Evolutionary conservation across 2,329 filamentous ascomycete species (phyloP).

Genomic region (Fusarium tjaetaba): DNA sequence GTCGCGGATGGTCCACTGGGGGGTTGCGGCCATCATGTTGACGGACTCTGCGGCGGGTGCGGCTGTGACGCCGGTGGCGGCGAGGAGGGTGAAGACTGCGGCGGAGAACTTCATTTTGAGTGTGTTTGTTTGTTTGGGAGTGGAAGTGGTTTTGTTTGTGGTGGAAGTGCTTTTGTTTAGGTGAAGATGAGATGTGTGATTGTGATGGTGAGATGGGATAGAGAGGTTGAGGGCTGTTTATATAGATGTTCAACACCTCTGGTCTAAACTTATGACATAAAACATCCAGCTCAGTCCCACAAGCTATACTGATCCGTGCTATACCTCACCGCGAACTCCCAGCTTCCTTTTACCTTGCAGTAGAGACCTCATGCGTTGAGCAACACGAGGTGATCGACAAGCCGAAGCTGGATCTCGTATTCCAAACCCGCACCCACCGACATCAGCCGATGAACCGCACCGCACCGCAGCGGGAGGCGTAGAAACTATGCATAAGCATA

Average conservation of each 20-base stretch:
- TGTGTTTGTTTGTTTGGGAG: too few relatives aligned
- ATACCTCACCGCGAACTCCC: not conserved
- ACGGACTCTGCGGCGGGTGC: constrained; percentile 45
- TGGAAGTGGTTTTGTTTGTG: not conserved
- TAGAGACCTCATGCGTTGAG: not conserved
- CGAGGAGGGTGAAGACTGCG: constrained; percentile 50
- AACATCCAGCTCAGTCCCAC: not conserved
- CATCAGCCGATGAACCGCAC: constrained; percentile 33
- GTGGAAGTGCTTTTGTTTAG: not conserved
- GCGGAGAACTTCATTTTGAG: constrained; percentile 57
- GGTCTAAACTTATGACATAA: not conserved
- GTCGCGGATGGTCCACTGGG: constrained; percentile 55
- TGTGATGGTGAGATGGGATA: constrained; percentile 17
- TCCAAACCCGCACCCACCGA: constrained; percentile 5
- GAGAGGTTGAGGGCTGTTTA: constrained; percentile 12
- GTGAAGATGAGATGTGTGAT: not conserved
- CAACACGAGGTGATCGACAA: constrained; percentile 42
- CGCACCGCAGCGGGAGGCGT: not conserved
- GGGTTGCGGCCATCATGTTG: constrained; percentile 53
- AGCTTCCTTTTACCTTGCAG: not conserved
- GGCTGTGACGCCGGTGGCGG: constrained; percentile 51
- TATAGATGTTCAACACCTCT: constrained; percentile 13
- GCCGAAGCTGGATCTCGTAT: constrained; percentile 41
- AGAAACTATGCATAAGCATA: constrained; percentile 11
- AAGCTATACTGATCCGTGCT: not conserved